Conservation (phyloP, 768 basidiomycete species). For the Pilatotrama ljubarskyi region DNA sequence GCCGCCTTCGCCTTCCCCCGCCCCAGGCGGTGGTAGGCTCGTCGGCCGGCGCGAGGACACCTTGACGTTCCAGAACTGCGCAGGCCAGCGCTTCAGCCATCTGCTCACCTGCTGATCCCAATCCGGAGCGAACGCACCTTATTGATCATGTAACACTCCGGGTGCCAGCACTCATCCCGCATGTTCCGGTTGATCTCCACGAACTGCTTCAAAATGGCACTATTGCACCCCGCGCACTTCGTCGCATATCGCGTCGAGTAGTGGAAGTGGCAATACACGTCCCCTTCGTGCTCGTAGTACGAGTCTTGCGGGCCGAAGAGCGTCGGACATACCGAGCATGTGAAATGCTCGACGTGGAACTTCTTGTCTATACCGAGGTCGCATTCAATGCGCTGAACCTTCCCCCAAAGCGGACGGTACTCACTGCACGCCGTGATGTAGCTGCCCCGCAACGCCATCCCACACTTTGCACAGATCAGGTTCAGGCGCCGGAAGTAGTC, state of each 20-base stretch:
- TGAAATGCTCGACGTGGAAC: constrained; percentile 99
- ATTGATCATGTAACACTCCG: constrained; percentile 99
- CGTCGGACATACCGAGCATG: constrained; percentile 94
- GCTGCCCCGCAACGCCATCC: constrained; percentile 90
- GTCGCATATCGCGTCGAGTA: constrained; percentile 98
- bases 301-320: constrained; percentile 98
- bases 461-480: constrained; percentile 96
- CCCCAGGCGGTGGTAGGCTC: constrained; percentile 47
- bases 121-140: constrained; percentile 56
- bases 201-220: constrained; percentile 97
- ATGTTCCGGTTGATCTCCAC: constrained; percentile 99
- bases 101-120: not conserved
- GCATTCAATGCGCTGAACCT: not conserved
- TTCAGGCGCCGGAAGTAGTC: constrained; percentile 97
- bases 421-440: constrained; percentile 99
- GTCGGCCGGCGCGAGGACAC: constrained; percentile 74
- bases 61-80: constrained; percentile 98
- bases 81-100: not conserved
- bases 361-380: constrained; percentile 78
- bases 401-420: constrained; percentile 32
- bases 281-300: constrained; percentile 98
- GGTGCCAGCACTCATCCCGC: constrained; percentile 99
- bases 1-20: constrained; percentile 47
- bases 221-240: constrained; percentile 96
- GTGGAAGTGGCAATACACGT: constrained; percentile 98